Evolutionary conservation across 306 rosid species (phyloP), one percentile per base, ranked within the genome.

Genomic region (Astragalus membranaceus): DNA sequence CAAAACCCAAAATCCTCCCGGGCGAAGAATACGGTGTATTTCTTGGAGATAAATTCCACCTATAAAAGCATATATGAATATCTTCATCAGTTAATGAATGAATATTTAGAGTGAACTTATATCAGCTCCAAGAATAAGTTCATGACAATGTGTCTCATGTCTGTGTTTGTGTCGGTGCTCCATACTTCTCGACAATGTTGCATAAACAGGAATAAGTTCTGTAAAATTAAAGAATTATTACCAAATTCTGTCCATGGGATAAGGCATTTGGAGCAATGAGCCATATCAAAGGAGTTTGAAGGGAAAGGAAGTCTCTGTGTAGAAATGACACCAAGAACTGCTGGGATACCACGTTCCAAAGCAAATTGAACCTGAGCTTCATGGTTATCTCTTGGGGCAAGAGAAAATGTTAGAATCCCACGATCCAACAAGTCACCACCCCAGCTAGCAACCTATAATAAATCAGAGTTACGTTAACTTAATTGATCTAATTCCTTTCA

Each of bases 161-260:
- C 70, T 26, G 39, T 29, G 36, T 61, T 11, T 7, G 26, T 23
- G 26, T 23, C 26, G 2, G 26, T 23, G 26, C 26, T 23, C 2
- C 2, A 23, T n/a, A 67, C 37, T 56, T 48, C 48, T 29, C 46
- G 20, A 58, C 10, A 50, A 48, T 43, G 41, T 62, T 49, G 59
- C 59, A 39, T 30, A 62, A 14, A 58, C 51, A 42, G 43, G 59
- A 72, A 64, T 12, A 32, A 6, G 15, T 66, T 26, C 44, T 29
- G 36, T 61, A 7, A 7, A 10, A 61, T 4, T 29, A 68, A 73
- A 42, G 69, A 80, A 79, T 80, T 87, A 95, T 80, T 87, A 95
- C 99, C 97, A 23, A 95, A 95, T 82, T 95, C 99, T 4, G 97
- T 91, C 99, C 99, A 95, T 55, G 99, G 99, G 71, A 95, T 95